Percentiles rank a stretch among this genome's conserved stretches.
Conservation (phyloP, 208 protist genomes). For the Phytomonas francai region DNA sequence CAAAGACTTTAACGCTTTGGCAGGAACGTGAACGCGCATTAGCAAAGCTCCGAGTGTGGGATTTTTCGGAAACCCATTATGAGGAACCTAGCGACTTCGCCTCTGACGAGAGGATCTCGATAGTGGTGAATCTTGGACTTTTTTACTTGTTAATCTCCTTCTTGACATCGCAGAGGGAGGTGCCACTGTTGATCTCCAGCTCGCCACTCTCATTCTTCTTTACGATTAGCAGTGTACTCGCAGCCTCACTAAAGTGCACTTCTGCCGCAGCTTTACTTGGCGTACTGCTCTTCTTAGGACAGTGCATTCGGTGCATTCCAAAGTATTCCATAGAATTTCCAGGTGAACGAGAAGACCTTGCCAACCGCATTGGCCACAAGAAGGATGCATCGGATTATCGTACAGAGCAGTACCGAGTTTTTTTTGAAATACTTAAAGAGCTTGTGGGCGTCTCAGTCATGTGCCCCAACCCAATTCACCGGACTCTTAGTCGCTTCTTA, state of each 20-base stretch:
- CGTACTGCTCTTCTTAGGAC: slow-evolving; percentile 15
- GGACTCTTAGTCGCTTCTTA: slow-evolving; percentile 19
- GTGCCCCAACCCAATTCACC: slow-evolving; percentile 31
- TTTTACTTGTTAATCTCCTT: background rate
- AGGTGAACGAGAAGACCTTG: background rate
- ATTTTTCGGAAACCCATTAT: background rate
- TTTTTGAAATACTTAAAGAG: slow-evolving; percentile 51
- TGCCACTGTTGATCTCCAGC: background rate
- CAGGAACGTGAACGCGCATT: background rate
- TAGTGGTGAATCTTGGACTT: background rate
- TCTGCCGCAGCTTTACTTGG: slow-evolving; percentile 15
- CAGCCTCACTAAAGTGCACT: slow-evolving; percentile 5
- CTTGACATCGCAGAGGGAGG: background rate
- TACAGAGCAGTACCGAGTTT: slow-evolving; percentile 30
- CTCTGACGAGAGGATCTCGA: background rate
- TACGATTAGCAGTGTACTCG: background rate
- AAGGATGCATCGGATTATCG: background rate
- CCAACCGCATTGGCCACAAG: background rate
- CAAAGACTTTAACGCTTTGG: background rate
- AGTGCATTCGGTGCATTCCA: slow-evolving; percentile 11
- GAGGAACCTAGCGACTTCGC: background rate
- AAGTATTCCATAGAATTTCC: slow-evolving; percentile 20
- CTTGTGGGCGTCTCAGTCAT: slow-evolving; percentile 42
- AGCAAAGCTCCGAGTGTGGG: background rate
- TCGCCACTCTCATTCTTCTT: background rate